Base-by-base conservation (phyloP, 768 basidiomycete genomes). In the Astraeus odoratus region DNA sequence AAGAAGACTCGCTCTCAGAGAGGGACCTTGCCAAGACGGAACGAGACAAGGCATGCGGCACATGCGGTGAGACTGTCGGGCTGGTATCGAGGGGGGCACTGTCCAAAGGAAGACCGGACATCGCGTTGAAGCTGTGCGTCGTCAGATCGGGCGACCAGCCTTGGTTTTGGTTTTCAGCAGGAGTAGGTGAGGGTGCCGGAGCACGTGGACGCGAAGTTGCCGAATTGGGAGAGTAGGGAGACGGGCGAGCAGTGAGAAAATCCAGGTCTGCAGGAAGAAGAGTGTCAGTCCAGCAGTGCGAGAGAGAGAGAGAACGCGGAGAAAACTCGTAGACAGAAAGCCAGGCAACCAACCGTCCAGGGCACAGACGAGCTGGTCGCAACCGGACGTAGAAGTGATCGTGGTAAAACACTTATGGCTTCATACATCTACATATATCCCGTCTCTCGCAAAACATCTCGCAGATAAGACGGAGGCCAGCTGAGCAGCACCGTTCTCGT, bases 1-100 rank as follows among this genome's bases (percentile, higher is more conserved):
- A 67, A 37, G 54, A 67, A 48, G 62, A 64, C 35, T 68, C 75
- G 51, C 57, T 60, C 41, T 71, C 72, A 27, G 68, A 71, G 30
- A 61, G 64, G 40, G 68, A 66, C 50, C 67, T 69, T 30, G 64
- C 60, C 19, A 70, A 58, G 47, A 58, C 58, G 9, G 66, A 60
- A 48, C 66, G 69, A 40, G 57, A 54, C 22, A 57, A 57, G 1
- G 59, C 58, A 39, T 51, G 54, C 22, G 49, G 48, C 8, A 49
- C 33, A 16, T 53, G 59, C 39, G 60, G 53, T 19, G 58, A 55
- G 25, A 51, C 54, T 35, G 57, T 50, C 18, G 52, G 49, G 27
- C 53, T 47, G 35, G 44, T 39, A 27, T 56, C 51, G 43, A 16
- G 46, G 51, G 35, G 24, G 39, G 25, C 29, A 43, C 13, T 25